Base-by-base conservation (phyloP, 305 asterid species). In the Salvia sclarea region DNA sequence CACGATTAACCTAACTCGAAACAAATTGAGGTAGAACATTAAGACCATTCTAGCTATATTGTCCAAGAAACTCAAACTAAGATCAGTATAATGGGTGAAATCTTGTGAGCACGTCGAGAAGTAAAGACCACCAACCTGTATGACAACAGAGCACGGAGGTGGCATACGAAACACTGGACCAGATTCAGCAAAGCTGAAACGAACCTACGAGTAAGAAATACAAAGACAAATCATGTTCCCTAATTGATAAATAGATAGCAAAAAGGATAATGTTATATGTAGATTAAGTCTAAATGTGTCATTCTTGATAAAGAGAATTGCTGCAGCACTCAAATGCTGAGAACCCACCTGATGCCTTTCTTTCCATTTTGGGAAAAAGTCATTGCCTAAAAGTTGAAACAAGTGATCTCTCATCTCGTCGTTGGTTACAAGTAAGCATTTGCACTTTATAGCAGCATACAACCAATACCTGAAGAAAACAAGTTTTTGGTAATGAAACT, bases 381-480 rank as follows among this genome's bases (percentile, higher is more conserved):
- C 95, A 78, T 86, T 88, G 76, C 98, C 97, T 83, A 92, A 76
- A 58, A 92, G 88, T 71, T 90, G 91, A 80, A 92, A 90, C 43
- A 90, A 78, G 75, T 92, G 97, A 63, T 88, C 96, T 78, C 97
- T 86, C 97, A 90, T 92, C 80, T 92, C 96, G 47, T 90, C 97
- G 24, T 90, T 92, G 38, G 97, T 92, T 80, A 88, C 95, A 12
- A 90, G 41, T 68, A 90, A 85, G 77, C 91, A 72, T 76, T 70
- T 84, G 71, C 76, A 86, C 69, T 85, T 92, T 81, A 88, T 86
- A 80, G 97, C 97, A 67, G 97, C 98, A 81, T 89, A 90, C 78
- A 90, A 82, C 96, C 98, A 92, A 76, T 90, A 92, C 96, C 98
- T 92, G 82, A 76, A 74, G 72, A 70, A 63, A 70, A 63, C 68